Base-by-base conservation (phyloP, 2,329 filamentous ascomycete species). In the Neofusicoccum sp. region DNA sequence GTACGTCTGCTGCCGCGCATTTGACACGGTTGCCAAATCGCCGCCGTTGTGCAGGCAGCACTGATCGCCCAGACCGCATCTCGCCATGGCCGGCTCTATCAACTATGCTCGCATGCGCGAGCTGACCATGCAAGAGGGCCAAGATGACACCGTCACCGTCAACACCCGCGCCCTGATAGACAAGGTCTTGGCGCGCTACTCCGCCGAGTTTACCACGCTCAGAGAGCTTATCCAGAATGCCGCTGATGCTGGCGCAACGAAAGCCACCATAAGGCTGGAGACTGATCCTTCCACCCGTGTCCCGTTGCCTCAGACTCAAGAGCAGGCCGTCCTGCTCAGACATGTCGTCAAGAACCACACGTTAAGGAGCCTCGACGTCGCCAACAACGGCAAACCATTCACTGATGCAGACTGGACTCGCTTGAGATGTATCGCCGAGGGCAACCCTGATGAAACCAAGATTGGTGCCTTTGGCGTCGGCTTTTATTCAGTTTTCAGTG, bases 401-500 rank as follows among this genome's bases (percentile, higher is more conserved):
- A 89, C 86, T 56, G 85, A 89, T 68, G 96, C 92, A 16, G 95
- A 99, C 75, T 99, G 95, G 95, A 87, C 87, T 47, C 85, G 95
- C 58, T 74, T 99, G 65, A 98, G 98, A 80, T 87, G 93, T 63
- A 99, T 99, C 64, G 96, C 95, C n/a, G 95, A 99, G 74, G 96
- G 95, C 48, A 99, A 99, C 71, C 95, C 95, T 0, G 95, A 99
- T 74, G 95, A 99, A 78, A 98, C 93, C 48, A 99, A 99, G 80
- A 99, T 99, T 69, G 95, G 95, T 59, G 96, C 95, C 3, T 99
- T 99, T 73, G 95, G 95, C 66, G 95, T 99, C 33, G 95, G 95
- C 2, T 99, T 99, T 78, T 99, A 99, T 81, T 96, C 91, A 73
- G 93, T 98, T 40, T 99, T 99, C 73, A 91, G 95, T 63, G 95